phyloP scores from a whole-genome alignment of 345 rosid species.

The Eucalyptus regnans region DNA sequence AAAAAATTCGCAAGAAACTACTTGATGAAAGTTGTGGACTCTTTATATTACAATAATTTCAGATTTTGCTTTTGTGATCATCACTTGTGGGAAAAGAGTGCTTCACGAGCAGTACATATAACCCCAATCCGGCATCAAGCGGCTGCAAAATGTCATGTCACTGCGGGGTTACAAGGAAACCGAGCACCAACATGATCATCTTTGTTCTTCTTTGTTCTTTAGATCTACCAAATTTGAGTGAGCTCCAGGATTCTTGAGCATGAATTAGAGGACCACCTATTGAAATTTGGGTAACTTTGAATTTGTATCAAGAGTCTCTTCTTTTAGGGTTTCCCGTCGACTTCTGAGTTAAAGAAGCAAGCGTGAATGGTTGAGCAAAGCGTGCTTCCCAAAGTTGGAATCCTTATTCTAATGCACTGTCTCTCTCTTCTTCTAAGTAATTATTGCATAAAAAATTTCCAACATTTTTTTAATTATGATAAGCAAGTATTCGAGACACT shows the following conservation, averaged over 20 bases:
- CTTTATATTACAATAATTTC: background rate
- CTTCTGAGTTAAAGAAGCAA: background rate
- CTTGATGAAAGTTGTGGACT: background rate
- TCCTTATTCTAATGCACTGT: background rate
- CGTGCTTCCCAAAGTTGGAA: background rate
- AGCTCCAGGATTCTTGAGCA: background rate
- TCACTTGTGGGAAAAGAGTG: background rate
- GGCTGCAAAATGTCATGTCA: background rate
- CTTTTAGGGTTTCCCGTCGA: background rate
- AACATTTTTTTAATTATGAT: background rate
- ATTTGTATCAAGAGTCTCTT: background rate
- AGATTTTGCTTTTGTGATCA: background rate
- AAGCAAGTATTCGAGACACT: rapidly evolving
- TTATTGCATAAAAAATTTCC: background rate
- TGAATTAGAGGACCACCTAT: background rate
- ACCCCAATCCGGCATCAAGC: background rate
- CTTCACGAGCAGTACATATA: background rate
- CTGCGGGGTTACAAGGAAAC: background rate
- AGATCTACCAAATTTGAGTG: background rate
- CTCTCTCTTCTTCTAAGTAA: background rate
- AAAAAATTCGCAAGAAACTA: background rate
- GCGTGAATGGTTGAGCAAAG: background rate
- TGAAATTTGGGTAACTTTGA: background rate
- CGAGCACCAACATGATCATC: background rate
- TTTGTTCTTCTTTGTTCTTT: background rate